These are phyloP conservation scores for Cercospora berteroae DNA, from an alignment of 2,329 filamentous ascomycete genomes.

Conservation along the genomic window DNA sequence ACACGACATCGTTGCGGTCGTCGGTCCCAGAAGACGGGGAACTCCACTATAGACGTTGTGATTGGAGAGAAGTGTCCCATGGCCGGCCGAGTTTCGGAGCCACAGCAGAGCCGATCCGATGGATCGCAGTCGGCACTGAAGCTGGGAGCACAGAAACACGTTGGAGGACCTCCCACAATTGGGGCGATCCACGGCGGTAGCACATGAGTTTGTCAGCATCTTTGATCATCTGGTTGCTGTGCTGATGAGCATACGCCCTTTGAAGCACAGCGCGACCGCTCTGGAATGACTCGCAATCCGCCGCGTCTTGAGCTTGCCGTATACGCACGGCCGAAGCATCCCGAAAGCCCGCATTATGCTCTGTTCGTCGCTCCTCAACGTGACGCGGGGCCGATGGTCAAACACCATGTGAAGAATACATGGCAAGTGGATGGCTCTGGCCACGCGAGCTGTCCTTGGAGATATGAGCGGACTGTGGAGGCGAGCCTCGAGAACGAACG, in stretches of 20 bases:
- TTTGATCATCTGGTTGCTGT: background rate
- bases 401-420: conserved; percentile 24
- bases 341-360: conserved; percentile 26
- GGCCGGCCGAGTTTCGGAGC: conserved; percentile 3
- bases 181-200: background rate
- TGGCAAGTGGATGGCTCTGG: conserved; percentile 5
- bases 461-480: conserved; percentile 12
- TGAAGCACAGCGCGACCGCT: background rate
- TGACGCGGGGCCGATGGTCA: conserved; percentile 4
- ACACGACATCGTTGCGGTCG: background rate
- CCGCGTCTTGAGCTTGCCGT: conserved; percentile 28
- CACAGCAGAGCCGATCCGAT: background rate
- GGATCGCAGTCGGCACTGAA: background rate
- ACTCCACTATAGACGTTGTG: background rate
- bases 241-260: background rate
- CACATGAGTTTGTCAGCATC: background rate
- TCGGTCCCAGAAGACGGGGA: background rate
- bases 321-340: conserved; percentile 29
- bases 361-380: conserved; percentile 27
- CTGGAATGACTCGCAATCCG: conserved; percentile 20
- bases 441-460: conserved; percentile 14
- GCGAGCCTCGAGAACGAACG: conserved; percentile 8
- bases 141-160: background rate
- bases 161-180: background rate
- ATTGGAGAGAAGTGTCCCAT: background rate